phyloP scores from a whole-genome alignment of 2,329 filamentous ascomycete species.

The Periconia macrospinosa region DNA sequence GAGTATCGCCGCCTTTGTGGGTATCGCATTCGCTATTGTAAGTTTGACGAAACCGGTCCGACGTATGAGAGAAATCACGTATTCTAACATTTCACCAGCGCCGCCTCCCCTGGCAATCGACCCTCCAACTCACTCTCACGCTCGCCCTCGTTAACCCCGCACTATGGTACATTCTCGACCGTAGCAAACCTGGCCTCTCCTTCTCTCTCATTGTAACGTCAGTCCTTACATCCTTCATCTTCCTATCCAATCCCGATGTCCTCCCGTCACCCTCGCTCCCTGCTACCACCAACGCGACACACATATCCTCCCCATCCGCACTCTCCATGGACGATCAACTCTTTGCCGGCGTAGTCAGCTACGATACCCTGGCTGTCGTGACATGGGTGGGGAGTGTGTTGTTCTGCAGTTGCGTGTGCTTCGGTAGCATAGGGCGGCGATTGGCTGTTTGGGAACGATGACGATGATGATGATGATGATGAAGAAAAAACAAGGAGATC shows the following conservation, averaged over 20 bases:
- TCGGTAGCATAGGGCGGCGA: slow-evolving; percentile 89
- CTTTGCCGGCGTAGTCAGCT: slow-evolving; percentile 60
- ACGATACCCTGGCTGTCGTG: slow-evolving; percentile 69
- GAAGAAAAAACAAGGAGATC: no score
- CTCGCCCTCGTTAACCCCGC: slow-evolving; percentile 90
- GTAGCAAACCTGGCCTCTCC: slow-evolving; percentile 80
- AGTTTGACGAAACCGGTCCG: slow-evolving; percentile 43
- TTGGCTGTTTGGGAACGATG: slow-evolving; percentile 54
- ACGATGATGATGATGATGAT: background rate
- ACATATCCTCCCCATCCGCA: slow-evolving; percentile 11
- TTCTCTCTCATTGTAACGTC: slow-evolving; percentile 75
- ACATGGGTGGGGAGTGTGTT: slow-evolving; percentile 93
- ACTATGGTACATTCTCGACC: slow-evolving; percentile 94
- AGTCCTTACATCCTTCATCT: slow-evolving; percentile 71
- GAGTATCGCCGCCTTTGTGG: slow-evolving; percentile 71
- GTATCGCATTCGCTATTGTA: slow-evolving; percentile 81
- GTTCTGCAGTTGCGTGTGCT: slow-evolving; percentile 93
- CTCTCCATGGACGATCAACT: slow-evolving; percentile 14
- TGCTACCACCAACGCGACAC: slow-evolving; percentile 23
- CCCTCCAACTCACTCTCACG: slow-evolving; percentile 87
- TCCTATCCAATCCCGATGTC: slow-evolving; percentile 76
- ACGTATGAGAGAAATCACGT: background rate
- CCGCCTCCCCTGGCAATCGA: slow-evolving; percentile 89
- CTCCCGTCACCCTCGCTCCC: slow-evolving; percentile 58
- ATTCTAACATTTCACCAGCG: slow-evolving; percentile 57